Base-by-base conservation (phyloP, 306 rosid genomes). In the Prunus salicina region DNA sequence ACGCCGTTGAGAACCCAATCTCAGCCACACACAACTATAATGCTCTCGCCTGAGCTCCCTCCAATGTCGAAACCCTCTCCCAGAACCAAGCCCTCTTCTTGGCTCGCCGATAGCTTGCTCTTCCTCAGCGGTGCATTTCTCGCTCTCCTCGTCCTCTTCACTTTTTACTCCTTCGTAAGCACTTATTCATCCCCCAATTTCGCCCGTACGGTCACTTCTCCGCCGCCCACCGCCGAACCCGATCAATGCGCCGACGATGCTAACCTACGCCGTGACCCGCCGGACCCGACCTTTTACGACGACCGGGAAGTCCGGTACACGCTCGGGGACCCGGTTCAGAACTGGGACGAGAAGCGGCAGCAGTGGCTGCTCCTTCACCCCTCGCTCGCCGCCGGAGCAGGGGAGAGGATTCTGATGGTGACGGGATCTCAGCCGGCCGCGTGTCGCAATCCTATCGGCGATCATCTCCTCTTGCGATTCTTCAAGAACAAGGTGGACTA, bases 401-500 rank as follows among this genome's bases (percentile, higher is more conserved):
- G 3, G 2, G 83, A 80, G 0, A 60, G 86, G 41, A 28, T 92
- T 4, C 28, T 92, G 0, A 63, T 92, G 79, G 73, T 94, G 27
- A 92, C 91, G 0, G 98, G 98, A 22, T 94, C 98, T 3, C 98
- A 94, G 80, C 91, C 96, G 24, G 12, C 69, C 8, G 79, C 93
- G 58, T 94, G 98, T 57, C 64, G 67, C 75, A 92, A 92, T 47
- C 93, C 92, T 0, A 83, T 87, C 63, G 98, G 98, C 30, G 95
- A 94, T 27, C 91, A 92, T 47, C n/a, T 90, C 0, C 84, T 95
- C 0, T 60, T 90, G 5, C 63, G 96, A 38, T 87, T 85, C 75
- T 89, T 89, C 83, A 95, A 89, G 79, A 95, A 95, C 88, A 95
- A 95, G 72, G 97, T 92, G 0, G 97, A 95, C 55, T 92, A 95